phyloP scores from a whole-genome alignment of 2,329 filamentous ascomycete species.

The Xylariaceae sp. region DNA sequence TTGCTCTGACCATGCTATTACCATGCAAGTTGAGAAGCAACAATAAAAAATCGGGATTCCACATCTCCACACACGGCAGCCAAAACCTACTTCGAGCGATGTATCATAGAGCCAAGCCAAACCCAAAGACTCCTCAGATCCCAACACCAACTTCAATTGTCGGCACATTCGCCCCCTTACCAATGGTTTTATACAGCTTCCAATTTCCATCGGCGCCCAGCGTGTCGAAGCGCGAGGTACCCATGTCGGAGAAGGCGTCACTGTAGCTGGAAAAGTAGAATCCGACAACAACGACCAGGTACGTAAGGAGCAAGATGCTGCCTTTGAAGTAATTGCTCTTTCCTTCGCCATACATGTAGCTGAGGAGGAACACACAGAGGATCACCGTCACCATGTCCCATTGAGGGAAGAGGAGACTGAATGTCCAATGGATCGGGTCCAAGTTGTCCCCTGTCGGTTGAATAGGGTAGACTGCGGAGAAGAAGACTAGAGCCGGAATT shows the following conservation, averaged over 20 bases:
- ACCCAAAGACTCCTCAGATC: no score
- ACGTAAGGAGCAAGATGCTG: constrained; percentile 87
- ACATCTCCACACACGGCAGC: no score
- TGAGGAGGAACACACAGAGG: constrained; percentile 90
- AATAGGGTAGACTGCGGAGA: constrained; percentile 71
- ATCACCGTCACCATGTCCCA: constrained; percentile 99
- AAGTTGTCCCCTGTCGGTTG: constrained; percentile 35
- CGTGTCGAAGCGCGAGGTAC: constrained; percentile 49
- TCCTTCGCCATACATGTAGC: constrained; percentile 96
- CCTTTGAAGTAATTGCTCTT: constrained; percentile 99
- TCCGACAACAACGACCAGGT: constrained; percentile 84
- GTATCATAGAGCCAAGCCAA: no score
- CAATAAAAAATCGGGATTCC: no score
- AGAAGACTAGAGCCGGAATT: constrained; percentile 87
- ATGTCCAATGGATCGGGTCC: constrained; percentile 57
- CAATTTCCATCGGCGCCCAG: constrained; percentile 48
- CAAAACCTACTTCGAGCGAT: no score
- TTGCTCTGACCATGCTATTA: no score
- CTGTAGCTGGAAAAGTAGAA: constrained; percentile 76
- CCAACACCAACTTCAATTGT: constrained; percentile 29
- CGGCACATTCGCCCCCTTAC: constrained; percentile 39
- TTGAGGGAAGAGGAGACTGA: constrained; percentile 90
- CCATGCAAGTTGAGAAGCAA: no score
- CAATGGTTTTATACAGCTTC: constrained; percentile 51
- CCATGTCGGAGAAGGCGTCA: constrained; percentile 38